Percentiles rank a stretch among this genome's conserved stretches.
These are phyloP conservation scores for Botryotinia convoluta DNA, from an alignment of 2,329 filamentous ascomycete genomes.

Conservation along the genomic window DNA sequence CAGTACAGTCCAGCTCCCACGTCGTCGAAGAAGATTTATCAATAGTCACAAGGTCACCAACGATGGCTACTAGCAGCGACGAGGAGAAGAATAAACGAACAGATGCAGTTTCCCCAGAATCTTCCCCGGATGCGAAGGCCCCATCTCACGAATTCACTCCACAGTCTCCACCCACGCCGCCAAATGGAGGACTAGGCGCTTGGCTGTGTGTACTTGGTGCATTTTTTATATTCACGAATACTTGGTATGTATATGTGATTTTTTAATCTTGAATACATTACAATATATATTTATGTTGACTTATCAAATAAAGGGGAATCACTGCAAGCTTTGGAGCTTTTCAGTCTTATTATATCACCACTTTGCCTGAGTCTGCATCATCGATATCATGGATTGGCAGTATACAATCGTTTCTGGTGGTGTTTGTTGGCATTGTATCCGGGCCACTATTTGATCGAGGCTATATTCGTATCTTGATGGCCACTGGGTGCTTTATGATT, in stretches of 20 bases:
- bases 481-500: slow-evolving; percentile 41
- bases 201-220: slow-evolving; percentile 19
- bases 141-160: background rate
- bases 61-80: background rate
- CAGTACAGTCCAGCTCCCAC: background rate
- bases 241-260: slow-evolving; percentile 6
- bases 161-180: slow-evolving; percentile 3
- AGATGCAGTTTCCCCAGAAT: background rate
- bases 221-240: slow-evolving; percentile 20
- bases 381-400: slow-evolving; percentile 59
- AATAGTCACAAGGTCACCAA: background rate
- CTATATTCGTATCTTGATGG: slow-evolving; percentile 36
- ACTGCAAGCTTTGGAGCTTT: slow-evolving; percentile 50
- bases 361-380: slow-evolving; percentile 49
- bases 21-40: background rate
- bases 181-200: slow-evolving; percentile 22
- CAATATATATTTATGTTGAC: background rate
- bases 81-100: background rate
- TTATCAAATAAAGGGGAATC: slow-evolving; percentile 38
- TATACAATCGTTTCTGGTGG: slow-evolving; percentile 51
- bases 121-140: background rate
- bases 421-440: slow-evolving; percentile 51
- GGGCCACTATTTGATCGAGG: slow-evolving; percentile 58
- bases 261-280: background rate
- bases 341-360: slow-evolving; percentile 53